Percentiles rank a stretch among this genome's conserved stretches.
Conservation (phyloP, 2,329 filamentous ascomycete genomes). For the Davidsoniella eucalypti region DNA sequence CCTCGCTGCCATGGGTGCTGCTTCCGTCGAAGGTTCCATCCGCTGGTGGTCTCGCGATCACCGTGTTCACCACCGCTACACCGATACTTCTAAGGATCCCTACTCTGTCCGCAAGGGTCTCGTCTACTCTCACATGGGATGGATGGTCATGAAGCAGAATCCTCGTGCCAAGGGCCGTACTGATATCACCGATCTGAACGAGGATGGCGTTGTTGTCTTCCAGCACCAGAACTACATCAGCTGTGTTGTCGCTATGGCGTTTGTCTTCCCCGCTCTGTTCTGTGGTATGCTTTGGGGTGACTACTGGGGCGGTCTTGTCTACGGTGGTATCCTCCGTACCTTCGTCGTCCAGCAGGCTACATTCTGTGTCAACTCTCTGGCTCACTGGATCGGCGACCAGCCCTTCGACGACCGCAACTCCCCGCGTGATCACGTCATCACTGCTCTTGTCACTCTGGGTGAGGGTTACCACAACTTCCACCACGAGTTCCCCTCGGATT, state of each 20-base stretch:
- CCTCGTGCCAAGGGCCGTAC: slow-evolving; percentile 76
- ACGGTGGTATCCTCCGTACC: slow-evolving; percentile 70
- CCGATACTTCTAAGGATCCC: slow-evolving; percentile 81
- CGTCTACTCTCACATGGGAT: slow-evolving; percentile 62
- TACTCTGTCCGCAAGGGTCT: slow-evolving; percentile 84
- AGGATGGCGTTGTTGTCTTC: slow-evolving; percentile 71
- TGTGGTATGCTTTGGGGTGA: slow-evolving; percentile 68
- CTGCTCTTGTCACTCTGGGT: slow-evolving; percentile 67
- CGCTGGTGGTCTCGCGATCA: slow-evolving; percentile 82
- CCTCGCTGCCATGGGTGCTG: slow-evolving; percentile 64
- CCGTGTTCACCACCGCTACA: slow-evolving; percentile 79
- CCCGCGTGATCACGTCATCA: slow-evolving; percentile 74
- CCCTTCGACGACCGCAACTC: slow-evolving; percentile 89
- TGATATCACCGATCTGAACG: slow-evolving; percentile 77
- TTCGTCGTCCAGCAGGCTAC: slow-evolving; percentile 86
- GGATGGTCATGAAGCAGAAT: slow-evolving; percentile 92
- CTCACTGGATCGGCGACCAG: slow-evolving; percentile 83
- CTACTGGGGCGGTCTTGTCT: slow-evolving; percentile 68
- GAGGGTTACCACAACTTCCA: slow-evolving; percentile 94
- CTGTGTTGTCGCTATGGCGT: slow-evolving; percentile 59
- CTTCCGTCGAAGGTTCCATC: slow-evolving; percentile 72
- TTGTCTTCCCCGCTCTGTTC: slow-evolving; percentile 59
- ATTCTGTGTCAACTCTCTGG: slow-evolving; percentile 83
- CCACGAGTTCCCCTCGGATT: slow-evolving; percentile 86
- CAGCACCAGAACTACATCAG: slow-evolving; percentile 79